Conservation (phyloP, 2,329 filamentous ascomycete species). For the Chalara sp. region DNA sequence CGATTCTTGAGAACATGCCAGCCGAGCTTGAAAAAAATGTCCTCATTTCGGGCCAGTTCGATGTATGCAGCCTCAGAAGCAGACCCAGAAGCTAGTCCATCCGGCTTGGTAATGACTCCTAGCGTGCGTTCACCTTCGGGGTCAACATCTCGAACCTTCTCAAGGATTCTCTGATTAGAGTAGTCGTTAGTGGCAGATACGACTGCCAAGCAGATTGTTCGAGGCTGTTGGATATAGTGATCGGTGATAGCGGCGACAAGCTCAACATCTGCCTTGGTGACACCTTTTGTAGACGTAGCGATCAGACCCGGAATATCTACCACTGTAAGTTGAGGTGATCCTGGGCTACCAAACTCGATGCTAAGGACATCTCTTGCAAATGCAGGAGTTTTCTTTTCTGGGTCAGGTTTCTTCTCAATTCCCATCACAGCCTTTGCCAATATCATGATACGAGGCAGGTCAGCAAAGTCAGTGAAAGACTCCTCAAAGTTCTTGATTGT, state of each 20-base stretch:
- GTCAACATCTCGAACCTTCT: conserved; percentile 29
- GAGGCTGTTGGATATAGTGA: conserved; percentile 33
- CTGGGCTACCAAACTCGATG: conserved; percentile 20
- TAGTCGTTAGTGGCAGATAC: conserved; percentile 36
- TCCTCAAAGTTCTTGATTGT: conserved; percentile 29
- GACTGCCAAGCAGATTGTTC: conserved; percentile 40
- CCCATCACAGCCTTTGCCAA: conserved; percentile 22
- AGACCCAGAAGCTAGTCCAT: conserved; percentile 30
- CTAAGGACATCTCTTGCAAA: conserved; percentile 24
- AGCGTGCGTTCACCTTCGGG: conserved; percentile 31
- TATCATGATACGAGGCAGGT: conserved; percentile 23
- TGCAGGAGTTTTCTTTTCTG: conserved; percentile 5
- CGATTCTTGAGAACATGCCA: conserved; percentile 44
- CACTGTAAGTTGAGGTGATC: conserved; percentile 21
- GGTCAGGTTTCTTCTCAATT: conserved; percentile 1
- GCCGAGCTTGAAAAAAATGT: conserved; percentile 35
- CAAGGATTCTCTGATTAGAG: conserved; percentile 34
- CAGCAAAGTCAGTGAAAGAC: conserved; percentile 18
- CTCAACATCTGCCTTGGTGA: conserved; percentile 21
- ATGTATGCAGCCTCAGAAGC: conserved; percentile 30
- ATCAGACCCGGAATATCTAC: conserved; percentile 31
- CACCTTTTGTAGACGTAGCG: conserved; percentile 16
- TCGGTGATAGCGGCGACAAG: conserved; percentile 25
- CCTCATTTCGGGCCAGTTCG: conserved; percentile 33
- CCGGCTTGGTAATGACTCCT: conserved; percentile 40